Base-by-base conservation (phyloP, 2,329 filamentous ascomycete species). In the Arthrinium puccinioides region DNA sequence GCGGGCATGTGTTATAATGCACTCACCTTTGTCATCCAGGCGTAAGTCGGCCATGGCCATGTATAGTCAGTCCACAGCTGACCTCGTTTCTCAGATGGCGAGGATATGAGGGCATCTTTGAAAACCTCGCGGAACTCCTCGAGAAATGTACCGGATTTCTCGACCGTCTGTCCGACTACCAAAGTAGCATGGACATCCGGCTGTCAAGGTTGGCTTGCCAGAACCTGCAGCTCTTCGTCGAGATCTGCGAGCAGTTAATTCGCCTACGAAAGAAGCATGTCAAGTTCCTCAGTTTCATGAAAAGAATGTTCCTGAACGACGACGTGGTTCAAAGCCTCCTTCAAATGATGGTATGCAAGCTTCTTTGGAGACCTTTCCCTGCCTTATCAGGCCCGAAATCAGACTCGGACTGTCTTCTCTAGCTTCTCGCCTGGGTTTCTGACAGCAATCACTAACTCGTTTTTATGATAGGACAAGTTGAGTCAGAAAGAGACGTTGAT, bases 11-110 rank as follows among this genome's bases (percentile, higher is more conserved):
- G 56, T 40, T 61, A 54, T 31, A 58, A 53, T 41, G 57, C 57
- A n/a, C 52, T 61, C 14, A 58, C 55, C 9, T 61, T 59, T 37
- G 57, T 59, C 36, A 55, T 61, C 14, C 45, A 50, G 38, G 57
- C 56, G 14, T 32, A 23, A 32, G 30, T 32, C n/a, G n/a, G n/a
- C n/a, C n/a, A n/a, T n/a, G n/a, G n/a, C n/a, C n/a, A n/a, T n/a
- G n/a, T n/a, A n/a, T n/a, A n/a, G n/a, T n/a, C n/a, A n/a, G n/a
- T n/a, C n/a, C n/a, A n/a, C n/a, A n/a, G n/a, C n/a, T n/a, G n/a
- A n/a, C n/a, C n/a, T n/a, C n/a, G n/a, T 21, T 4, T 4, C 10
- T 21, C 11, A 32, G 30, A 10, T 61, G 57, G 56, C 50, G 55
- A 36, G 54, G 53, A 9, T 60, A 59, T 39, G 52, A 57, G 29